phyloP scores from a whole-genome alignment of 1,139 yeast species.

The Pneumocystis canis region DNA sequence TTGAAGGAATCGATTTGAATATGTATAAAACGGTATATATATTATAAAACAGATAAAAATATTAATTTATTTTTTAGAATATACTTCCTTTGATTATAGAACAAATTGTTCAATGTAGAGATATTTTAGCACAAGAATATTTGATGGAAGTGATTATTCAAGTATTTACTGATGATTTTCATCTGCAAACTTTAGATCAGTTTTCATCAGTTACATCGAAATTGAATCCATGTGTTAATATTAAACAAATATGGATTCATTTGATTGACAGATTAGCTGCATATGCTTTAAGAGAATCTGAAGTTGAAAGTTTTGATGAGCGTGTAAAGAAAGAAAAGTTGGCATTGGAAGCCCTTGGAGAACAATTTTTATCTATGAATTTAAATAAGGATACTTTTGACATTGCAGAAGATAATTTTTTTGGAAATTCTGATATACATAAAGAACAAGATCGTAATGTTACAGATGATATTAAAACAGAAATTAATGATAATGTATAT shows the following conservation, averaged over 20 bases:
- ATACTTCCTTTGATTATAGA: constrained; percentile 73
- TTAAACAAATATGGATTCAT: constrained; percentile 51
- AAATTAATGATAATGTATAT: constrained; percentile 5
- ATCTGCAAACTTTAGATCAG: constrained; percentile 53
- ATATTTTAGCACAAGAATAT: constrained; percentile 82
- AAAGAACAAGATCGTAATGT: constrained; percentile 4
- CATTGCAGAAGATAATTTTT: constrained; percentile 2
- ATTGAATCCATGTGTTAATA: constrained; percentile 54
- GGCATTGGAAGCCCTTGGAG: constrained; percentile 13
- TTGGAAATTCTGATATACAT: constrained; percentile 6
- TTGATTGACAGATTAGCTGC: constrained; percentile 62
- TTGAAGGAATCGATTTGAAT: constrained; percentile 55
- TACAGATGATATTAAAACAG: constrained; percentile 6
- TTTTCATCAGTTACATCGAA: constrained; percentile 53
- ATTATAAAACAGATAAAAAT: neutral
- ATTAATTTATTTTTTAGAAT: constrained; percentile 17
- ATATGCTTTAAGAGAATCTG: constrained; percentile 29
- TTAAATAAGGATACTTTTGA: constrained; percentile 6
- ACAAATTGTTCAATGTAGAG: constrained; percentile 85
- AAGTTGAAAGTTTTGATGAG: constrained; percentile 15
- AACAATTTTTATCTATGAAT: neutral
- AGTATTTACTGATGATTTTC: constrained; percentile 89
- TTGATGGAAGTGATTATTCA: constrained; percentile 79
- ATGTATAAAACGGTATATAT: constrained; percentile 36
- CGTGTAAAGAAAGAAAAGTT: constrained; percentile 15